A percentile compares a stretch with the other conserved stretches of the same genome.
Conservation (phyloP, 2,329 filamentous ascomycete genomes). For the Amauroascus verrucosus region DNA sequence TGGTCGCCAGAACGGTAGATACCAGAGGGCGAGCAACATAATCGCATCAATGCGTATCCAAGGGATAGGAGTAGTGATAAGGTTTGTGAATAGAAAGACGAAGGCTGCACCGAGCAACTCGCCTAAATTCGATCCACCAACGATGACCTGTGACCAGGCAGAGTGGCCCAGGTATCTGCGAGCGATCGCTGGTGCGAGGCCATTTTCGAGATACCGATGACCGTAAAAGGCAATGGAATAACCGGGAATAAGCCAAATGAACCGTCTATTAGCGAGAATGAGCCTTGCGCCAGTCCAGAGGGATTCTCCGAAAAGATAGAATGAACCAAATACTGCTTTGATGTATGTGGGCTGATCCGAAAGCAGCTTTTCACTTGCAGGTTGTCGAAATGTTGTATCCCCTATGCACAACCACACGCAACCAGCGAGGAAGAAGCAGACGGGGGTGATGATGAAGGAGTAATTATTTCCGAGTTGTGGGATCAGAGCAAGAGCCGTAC, state of each 20-base stretch:
- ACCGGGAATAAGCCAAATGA: conserved; percentile 42
- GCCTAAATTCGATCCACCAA: conserved; percentile 43
- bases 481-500: conserved; percentile 43
- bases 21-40: conserved; percentile 41
- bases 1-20: conserved; percentile 40
- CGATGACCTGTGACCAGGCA: conserved; percentile 43
- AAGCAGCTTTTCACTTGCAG: conserved; percentile 15
- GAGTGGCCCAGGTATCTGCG: conserved; percentile 40
- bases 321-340: conserved; percentile 31
- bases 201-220: conserved; percentile 44
- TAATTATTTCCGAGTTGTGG: conserved; percentile 43
- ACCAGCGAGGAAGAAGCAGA: conserved; percentile 38
- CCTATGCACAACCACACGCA: conserved; percentile 40
- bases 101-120: conserved; percentile 41
- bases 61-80: conserved; percentile 42
- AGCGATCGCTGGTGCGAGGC: conserved; percentile 39
- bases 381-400: conserved; percentile 26
- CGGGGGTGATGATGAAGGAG: conserved; percentile 43
- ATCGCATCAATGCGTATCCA: conserved; percentile 43
- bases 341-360: conserved; percentile 27
- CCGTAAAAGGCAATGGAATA: conserved; percentile 43
- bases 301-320: conserved; percentile 39
- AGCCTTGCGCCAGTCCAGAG: conserved; percentile 39
- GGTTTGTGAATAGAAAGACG: conserved; percentile 42
- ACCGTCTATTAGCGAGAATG: conserved; percentile 40